A percentile compares a stretch with the other conserved stretches of the same genome.
Conservation (phyloP, 139 green algal species). For the Chlorella sp. region DNA sequence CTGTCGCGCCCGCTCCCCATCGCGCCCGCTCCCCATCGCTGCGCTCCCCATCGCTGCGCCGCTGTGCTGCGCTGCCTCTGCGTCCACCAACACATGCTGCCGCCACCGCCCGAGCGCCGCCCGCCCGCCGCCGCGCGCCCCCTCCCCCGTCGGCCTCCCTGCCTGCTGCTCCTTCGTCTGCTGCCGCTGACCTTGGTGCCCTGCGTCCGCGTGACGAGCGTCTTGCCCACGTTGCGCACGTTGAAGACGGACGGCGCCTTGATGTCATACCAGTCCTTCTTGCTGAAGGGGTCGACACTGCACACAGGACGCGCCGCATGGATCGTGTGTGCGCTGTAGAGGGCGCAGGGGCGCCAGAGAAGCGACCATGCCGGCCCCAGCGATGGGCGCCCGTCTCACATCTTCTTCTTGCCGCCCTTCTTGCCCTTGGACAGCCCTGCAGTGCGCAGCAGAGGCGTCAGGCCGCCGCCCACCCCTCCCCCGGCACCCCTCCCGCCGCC, state of each 20-base stretch:
- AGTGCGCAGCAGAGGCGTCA: neutral
- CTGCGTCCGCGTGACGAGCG: constrained; percentile 93
- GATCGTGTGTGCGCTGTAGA: no score
- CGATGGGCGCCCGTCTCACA: constrained; percentile 82
- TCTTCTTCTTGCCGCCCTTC: constrained; percentile 99
- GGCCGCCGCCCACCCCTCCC: no score
- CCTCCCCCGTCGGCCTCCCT: neutral
- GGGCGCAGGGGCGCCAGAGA: no score
- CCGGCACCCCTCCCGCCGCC: no score
- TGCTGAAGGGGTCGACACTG: constrained; percentile 97
- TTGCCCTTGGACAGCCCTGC: constrained; percentile 93
- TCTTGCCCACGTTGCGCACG: constrained; percentile 95
- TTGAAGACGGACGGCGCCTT: constrained; percentile 97
- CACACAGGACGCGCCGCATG: no score
- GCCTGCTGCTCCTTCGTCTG: neutral
- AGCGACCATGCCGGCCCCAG: no score
- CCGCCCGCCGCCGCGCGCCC: neutral
- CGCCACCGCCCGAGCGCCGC: neutral
- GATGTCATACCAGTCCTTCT: constrained; percentile 99
- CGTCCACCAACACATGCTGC: no score
- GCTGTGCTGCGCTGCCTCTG: no score
- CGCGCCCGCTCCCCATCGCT: no score
- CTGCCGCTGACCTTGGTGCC: constrained; percentile 91
- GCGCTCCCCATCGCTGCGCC: no score
- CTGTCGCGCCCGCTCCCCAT: no score